Base-by-base conservation (phyloP, 2,329 filamentous ascomycete species). In the Cladophialophora psammophila region DNA sequence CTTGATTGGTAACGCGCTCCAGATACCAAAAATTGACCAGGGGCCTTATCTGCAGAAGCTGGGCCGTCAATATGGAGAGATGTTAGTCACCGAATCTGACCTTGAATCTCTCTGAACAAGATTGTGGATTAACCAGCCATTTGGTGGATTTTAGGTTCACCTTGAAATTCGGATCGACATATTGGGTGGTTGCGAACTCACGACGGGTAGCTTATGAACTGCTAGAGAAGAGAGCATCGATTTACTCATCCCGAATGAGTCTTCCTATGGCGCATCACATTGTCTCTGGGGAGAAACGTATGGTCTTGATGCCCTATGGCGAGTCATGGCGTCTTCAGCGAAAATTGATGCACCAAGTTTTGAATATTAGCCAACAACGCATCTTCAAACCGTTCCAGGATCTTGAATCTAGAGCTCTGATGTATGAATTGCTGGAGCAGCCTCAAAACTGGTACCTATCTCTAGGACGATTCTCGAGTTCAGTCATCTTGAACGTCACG, bases 271-370 rank as follows among this genome's bases (percentile, higher is more conserved):
- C 71, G 18, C 63, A 70, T 3, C 72, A 75, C 31, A 72, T 75
- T 48, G 60, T 77, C 5, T 72, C 74, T 20, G 67, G 70, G 59
- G 78, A 77, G 36, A 76, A 78, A 4, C 78, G 76, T n/a, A 77
- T 84, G n/a, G 74, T 84, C 20, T 78, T 84, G 3, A 80, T 84
- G 72, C 82, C 81, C 1, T 71, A 71, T 57, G 61, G 45, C 54
- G 68, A 69, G 6, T 38, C 40, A 18, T 70, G 69, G 69, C 48
- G 69, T 3, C 55, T 18, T 15, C 45, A 65, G 12, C 67, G 69
- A 35, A 69, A 69, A n/a, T 61, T 72, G 50, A 69, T 72, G 20
- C 70, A 72, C 56, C 60, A 64, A 13, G 45, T 72, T 18, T 66
- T 72, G 42, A 69, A 63, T 34, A 38, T 35, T 13, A 52, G 31